Evolutionary conservation across 371 early-diverging fungal species (phyloP), one percentile per base, ranked within the genome.

Genomic region (Mucor racemosus): DNA sequence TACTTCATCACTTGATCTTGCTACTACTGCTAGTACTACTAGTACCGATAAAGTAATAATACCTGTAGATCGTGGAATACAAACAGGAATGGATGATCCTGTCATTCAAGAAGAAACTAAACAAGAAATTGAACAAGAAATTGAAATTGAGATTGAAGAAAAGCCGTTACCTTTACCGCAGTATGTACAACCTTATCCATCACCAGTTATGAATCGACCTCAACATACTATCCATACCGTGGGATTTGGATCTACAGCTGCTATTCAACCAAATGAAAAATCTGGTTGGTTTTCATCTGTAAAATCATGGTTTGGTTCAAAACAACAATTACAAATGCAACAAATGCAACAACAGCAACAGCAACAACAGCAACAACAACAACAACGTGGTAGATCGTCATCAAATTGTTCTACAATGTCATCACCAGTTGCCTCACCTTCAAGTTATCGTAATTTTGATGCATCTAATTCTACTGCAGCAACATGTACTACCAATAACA

Each of bases 241-340:
- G 36, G 68, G 75, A 8, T 71, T 69, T 48, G 73, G 78, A n/a
- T 73, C 73, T 15, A 55, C 58, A 17, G 17, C 57, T 56, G 57
- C 36, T 36, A 15, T 50, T 13, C 17, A 58, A n/a, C 41, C 31
- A 60, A 61, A 21, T 59, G 70, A 77, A 26, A 68, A 68, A 35
- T 19, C 71, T 14, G 76, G 77, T 6, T 83, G 81, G 79, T 69
- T 83, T 34, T 56, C 79, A 0, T 83, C 84, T 6, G 81, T 83
- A 42, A 83, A 80, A 39, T 76, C 79, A 33, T 83, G 81, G 84
- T 83, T 83, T 68, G 79, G 78, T 9, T 62, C 67, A 14, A 62
- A 65, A 63, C 68, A 64, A 54, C 65, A 44, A 64, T 54, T 26
- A 33, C 41, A 15, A 34, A 55, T 42, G 33, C 63, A 54, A 21